Evolutionary conservation across 208 protist species (phyloP), one percentile per base, ranked within the genome.

Genomic region (Strigomonas galati): DNA sequence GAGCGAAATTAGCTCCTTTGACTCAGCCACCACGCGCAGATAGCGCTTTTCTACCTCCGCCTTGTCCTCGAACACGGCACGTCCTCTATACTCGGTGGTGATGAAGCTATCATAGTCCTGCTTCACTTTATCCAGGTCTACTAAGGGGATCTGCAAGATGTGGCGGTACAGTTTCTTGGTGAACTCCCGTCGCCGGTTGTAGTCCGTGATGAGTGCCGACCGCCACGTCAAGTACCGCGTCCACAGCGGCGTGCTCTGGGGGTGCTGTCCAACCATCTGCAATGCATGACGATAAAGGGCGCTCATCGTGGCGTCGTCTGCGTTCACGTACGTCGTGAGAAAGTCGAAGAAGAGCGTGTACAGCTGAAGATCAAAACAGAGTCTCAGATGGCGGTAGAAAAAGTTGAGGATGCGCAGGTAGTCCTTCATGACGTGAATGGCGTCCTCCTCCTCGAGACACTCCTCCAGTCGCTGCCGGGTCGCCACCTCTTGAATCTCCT

Each of bases 341-440:
- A 89, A 93, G 30, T 81, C 66, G 17, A 92, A 78, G 66, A 93
- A 95, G 6, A 92, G 61, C 19, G 59, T 72, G 82, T 93, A 95
- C 17, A 93, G 72, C 28, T 88, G 71, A 57, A 84, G 81, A 56
- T 76, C 86, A 66, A 82, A 89, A 49, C 73, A 77, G 0, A 90
- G 48, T 24, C 78, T 80, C n/a, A 95, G 76, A 67, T 95, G 89
- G 17, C 85, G 81, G 53, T 83, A 90, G 56, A 95, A 95, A 24
- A 66, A 70, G 67, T 93, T 93, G 17, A 95, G 64, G 4, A 95
- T 31, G 17, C 89, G 68, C 51, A 91, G 75, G 48, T 81, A 81
- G n/a, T 74, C 76, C 37, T 65, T 71, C 71, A 86, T 90, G 19
- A 81, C 67, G 27, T 78, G 67, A 48, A 82, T 82, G 14, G 79